These are phyloP conservation scores for Aspergillus clavatus DNA, from an alignment of 2,329 filamentous ascomycete species.

Conservation along the genomic window DNA sequence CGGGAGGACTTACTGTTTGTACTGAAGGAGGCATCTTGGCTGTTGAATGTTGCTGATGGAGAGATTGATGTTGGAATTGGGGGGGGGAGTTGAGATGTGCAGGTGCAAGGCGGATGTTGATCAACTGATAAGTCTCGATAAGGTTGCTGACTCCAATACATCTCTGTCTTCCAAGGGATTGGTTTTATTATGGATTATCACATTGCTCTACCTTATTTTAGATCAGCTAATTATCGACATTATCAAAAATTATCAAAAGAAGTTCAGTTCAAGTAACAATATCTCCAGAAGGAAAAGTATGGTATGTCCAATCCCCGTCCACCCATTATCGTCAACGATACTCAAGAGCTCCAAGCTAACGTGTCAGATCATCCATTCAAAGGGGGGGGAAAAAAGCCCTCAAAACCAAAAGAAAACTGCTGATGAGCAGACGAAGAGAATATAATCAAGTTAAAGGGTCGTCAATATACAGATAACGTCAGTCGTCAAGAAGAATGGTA, in stretches of 20 bases:
- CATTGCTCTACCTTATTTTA: background rate
- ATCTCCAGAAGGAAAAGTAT: too few relatives aligned
- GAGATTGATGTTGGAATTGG: constrained; percentile 2
- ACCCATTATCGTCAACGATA: background rate
- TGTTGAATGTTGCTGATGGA: background rate
- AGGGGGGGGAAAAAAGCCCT: too few relatives aligned
- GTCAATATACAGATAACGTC: constrained; percentile 4
- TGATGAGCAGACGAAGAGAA: background rate
- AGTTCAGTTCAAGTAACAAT: background rate
- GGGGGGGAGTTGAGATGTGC: constrained; percentile 4
- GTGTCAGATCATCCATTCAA: background rate
- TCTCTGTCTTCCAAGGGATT: background rate
- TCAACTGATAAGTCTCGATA: background rate
- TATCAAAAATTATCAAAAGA: background rate
- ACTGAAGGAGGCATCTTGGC: constrained; percentile 32
- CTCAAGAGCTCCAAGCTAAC: background rate
- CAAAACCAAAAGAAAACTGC: background rate
- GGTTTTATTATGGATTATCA: too few relatives aligned
- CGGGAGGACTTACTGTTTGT: constrained; percentile 26
- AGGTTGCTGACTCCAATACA: background rate
- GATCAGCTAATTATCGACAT: background rate
- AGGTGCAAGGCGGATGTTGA: too few relatives aligned
- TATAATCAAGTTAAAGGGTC: constrained; percentile 4
- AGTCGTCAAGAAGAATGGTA: constrained; percentile 2
- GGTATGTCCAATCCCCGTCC: background rate